A percentile compares a stretch with the other conserved stretches of the same genome.
Evolutionary conservation across 2,329 filamentous ascomycete species (phyloP).

Genomic region (Hypomyces perniciosus): DNA sequence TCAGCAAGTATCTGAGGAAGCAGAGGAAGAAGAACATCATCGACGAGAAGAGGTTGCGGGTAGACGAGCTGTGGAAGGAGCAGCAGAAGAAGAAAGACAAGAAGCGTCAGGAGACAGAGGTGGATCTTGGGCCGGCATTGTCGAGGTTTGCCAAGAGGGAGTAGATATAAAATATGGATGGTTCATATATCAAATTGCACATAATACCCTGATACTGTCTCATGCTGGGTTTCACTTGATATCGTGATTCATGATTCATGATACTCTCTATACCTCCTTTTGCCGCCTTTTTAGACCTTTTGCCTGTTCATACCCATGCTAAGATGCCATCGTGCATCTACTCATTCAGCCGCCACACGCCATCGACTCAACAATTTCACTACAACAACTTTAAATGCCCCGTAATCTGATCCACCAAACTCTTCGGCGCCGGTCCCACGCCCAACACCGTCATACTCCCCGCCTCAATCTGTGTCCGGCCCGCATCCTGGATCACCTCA

Average conservation of each 20-base stretch:
- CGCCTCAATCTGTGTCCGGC: slow-evolving; percentile 89
- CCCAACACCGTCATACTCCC: slow-evolving; percentile 91
- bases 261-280: background rate
- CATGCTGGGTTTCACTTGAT: background rate
- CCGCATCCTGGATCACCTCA: slow-evolving; percentile 90
- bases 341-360: background rate
- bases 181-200: slow-evolving; percentile 8
- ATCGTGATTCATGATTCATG: background rate
- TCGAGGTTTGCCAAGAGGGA: slow-evolving; percentile 76
- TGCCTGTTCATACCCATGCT: background rate
- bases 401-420: slow-evolving; percentile 79
- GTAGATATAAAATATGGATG: slow-evolving; percentile 23
- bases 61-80: slow-evolving; percentile 75
- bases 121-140: slow-evolving; percentile 77
- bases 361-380: background rate
- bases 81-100: slow-evolving; percentile 61
- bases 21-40: slow-evolving; percentile 90
- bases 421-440: slow-evolving; percentile 74
- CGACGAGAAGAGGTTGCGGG: slow-evolving; percentile 85
- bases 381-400: slow-evolving; percentile 78
- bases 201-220: slow-evolving; percentile 15
- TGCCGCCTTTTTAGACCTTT: background rate
- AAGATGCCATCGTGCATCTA: background rate
- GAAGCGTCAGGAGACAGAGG: slow-evolving; percentile 56
- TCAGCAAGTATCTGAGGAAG: slow-evolving; percentile 86